Evolutionary conservation across 371 early-diverging fungal genomes (phyloP), one percentile per base, ranked within the genome.

Genomic region (Mucor velutinosus): DNA sequence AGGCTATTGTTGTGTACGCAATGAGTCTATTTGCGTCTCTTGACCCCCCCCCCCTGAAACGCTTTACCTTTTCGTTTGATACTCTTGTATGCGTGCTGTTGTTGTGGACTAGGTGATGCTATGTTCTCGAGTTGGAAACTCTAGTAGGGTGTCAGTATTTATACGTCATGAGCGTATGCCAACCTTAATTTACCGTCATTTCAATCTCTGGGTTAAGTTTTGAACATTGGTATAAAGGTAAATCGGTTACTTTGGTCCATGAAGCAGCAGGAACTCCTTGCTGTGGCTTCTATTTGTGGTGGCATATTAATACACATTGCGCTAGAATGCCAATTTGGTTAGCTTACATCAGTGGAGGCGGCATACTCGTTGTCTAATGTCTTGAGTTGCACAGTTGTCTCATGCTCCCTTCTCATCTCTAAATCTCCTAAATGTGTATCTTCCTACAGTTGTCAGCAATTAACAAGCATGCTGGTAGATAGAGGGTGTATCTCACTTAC

Each of bases 161-260:
- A 25, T 39, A 4, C 27, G 12, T 27, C 17, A 30, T 23, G 23
- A 37, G 7, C 8, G 4, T n/a, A 51, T 30, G 17, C 29, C 30
- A 23, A 14, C 21, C 57, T 63, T 12, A 65, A 33, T 1, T 69
- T 73, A 79, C 82, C 30, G 82, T 77, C 77, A 78, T 79, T 64
- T 81, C 82, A 37, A 79, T 71, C 55, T 81, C 82, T 23, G 82
- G 82, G 29, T 81, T 81, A 7, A 81, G 65, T 65, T 73, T 81
- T 2, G 82, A 81, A 21, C 77, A 79, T 60, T 77, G 79, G 65
- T 81, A 81, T 7, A 61, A 56, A 25, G 65, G 62, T 35, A 65
- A 23, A 45, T 77, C 78, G 23, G 69, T 51, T 25, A 73, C 67
- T 47, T 74, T 74, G 33, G 73, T 76, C 81, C 81, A 80, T 2